phyloP scores from a whole-genome alignment of 371 early-diverging fungal species.

The Entomophthora muscae region DNA sequence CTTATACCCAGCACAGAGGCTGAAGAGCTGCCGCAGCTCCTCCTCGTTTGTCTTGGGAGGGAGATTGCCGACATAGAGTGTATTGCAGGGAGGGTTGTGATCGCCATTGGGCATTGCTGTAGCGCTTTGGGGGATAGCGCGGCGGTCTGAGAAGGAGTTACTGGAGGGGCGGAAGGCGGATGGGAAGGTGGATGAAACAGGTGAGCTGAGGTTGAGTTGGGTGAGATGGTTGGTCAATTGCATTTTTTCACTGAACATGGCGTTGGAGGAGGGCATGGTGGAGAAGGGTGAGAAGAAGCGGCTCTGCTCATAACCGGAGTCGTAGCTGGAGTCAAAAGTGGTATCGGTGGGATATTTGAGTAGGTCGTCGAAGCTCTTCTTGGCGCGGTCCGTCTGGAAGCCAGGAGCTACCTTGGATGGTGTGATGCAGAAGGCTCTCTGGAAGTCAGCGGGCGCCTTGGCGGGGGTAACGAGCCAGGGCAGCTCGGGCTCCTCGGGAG shows the following conservation, averaged over 20 bases:
- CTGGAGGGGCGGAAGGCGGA: constrained; percentile 3
- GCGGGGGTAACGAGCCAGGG: constrained; percentile 9
- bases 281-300: not conserved
- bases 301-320: not conserved
- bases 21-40: constrained; percentile 62
- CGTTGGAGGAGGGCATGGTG: not conserved
- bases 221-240: not conserved
- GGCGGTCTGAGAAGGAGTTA: constrained; percentile 1
- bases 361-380: constrained; percentile 5
- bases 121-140: not conserved
- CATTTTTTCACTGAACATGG: not conserved
- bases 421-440: not conserved
- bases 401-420: not conserved
- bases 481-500: constrained; percentile 12
- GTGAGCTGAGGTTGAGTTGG: constrained; percentile 3
- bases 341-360: not conserved
- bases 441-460: not conserved
- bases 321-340: too few relatives aligned
- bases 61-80: constrained; percentile 89
- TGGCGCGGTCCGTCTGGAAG: not conserved
- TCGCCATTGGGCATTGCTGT: constrained; percentile 24
- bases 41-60: constrained; percentile 65
- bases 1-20: constrained; percentile 56
- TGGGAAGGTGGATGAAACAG: not conserved
- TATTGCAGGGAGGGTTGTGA: constrained; percentile 93